Conservation (phyloP, 805 yeast genomes). For the Zygotorulaspora chibaensis region DNA sequence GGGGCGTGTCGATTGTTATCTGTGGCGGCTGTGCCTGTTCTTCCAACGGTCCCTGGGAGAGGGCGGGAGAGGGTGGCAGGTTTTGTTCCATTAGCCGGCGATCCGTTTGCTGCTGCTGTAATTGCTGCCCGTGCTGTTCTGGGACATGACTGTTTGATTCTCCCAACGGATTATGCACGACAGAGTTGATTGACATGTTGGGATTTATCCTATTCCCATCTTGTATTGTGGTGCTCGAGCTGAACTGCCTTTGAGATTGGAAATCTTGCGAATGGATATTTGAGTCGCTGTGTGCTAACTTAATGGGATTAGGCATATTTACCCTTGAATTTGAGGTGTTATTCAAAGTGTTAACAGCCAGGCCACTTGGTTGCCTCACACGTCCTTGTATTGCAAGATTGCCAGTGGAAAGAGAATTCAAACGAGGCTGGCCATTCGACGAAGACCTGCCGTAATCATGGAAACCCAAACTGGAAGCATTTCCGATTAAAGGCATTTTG, state of each 20-base stretch:
- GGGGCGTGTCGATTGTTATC: constrained; percentile 10
- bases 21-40: constrained; percentile 18
- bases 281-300: constrained; percentile 8
- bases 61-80: no score
- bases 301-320: constrained; percentile 12
- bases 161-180: constrained; percentile 20
- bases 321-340: constrained; percentile 12
- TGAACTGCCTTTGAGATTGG: constrained; percentile 23
- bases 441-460: constrained; percentile 18
- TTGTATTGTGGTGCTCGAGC: constrained; percentile 19
- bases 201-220: constrained; percentile 17
- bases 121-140: neutral
- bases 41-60: constrained; percentile 1
- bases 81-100: neutral
- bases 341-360: constrained; percentile 4
- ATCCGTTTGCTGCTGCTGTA: neutral
- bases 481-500: constrained; percentile 32
- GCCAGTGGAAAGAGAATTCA: constrained; percentile 27
- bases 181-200: constrained; percentile 23
- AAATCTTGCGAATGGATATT: constrained; percentile 7
- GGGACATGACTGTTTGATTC: constrained; percentile 3
- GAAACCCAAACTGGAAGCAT: constrained; percentile 28
- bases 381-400: constrained; percentile 17
- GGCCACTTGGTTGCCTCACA: constrained; percentile 15
- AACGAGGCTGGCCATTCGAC: constrained; percentile 19